Base-by-base conservation (phyloP, 176 grass and related monocot genomes). In the Aechmea fasciata region DNA sequence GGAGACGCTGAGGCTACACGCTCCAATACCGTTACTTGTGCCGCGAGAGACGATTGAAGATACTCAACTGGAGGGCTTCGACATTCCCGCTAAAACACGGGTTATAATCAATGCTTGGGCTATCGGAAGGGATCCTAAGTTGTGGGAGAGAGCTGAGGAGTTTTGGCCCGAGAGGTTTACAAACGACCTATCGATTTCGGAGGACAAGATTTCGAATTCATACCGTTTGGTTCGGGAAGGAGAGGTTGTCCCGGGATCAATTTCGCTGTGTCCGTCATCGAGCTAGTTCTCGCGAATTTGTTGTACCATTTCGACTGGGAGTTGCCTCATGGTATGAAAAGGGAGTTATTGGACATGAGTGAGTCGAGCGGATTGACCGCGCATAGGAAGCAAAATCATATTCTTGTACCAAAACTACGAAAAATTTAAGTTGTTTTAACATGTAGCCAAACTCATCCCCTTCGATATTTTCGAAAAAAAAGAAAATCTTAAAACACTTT, bases 81-180 rank as follows among this genome's bases (percentile, higher is more conserved):
- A 75, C 29, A 47, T 92, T 74, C 69, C 73, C 1, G 69, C 72
- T 0, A 28, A 52, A 51, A 83, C 82, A 0, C 69, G 76, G 1
- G 65, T 88, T 48, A 26, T 88, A 8, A 57, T 92, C 72, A 88
- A 92, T 41, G 85, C 74, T 6, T 91, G 89, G 89, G 79, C 85
- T 0, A 88, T 85, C 0, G 85, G 69, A 13, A 87, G 82, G 41
- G 82, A 85, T 67, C 8, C 0, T 0, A 14, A 64, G 0, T 49
- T 62, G 0, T 83, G 82, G 89, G 82, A 88, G 52, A 68, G 72
- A 1, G 69, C 79, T 0, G 53, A 78, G 17, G 70, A 86, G 41
- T 83, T 82, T 10, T 15, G 26, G 11, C 78, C 87, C 0, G 73
- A 73, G 57, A 80, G 80, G 66, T 89, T 89, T 49, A 0, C 79